These are phyloP conservation scores for Leccinum pallidistipes DNA, from an alignment of 1,284 basidiomycete genomes.

Conservation along the genomic window DNA sequence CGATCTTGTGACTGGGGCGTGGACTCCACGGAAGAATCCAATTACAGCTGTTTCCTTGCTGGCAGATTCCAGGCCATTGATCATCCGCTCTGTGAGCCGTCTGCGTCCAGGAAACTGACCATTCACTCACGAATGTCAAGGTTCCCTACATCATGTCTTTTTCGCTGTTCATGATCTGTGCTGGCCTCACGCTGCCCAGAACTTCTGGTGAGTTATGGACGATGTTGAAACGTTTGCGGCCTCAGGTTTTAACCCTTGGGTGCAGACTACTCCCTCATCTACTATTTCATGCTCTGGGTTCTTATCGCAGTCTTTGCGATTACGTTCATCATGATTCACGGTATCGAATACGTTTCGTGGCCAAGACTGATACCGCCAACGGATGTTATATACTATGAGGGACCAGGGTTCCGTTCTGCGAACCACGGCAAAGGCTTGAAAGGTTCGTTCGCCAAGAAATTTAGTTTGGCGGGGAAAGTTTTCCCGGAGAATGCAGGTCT, in stretches of 20 bases:
- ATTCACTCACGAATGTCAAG: constrained; percentile 40
- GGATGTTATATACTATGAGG: constrained; percentile 84
- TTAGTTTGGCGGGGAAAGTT: constrained; percentile 34
- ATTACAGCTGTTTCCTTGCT: constrained; percentile 66
- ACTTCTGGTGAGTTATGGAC: constrained; percentile 65
- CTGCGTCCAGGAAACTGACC: neutral
- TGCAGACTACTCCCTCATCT: constrained; percentile 74
- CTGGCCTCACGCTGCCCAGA: constrained; percentile 80
- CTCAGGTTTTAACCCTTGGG: constrained; percentile 6
- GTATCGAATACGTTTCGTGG: constrained; percentile 90
- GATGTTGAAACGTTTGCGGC: constrained; percentile 7
- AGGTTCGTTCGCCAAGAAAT: constrained; percentile 35
- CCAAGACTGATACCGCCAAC: constrained; percentile 87
- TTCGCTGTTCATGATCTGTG: constrained; percentile 84
- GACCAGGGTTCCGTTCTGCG: constrained; percentile 81
- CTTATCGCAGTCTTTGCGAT: constrained; percentile 59
- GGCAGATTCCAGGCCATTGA: constrained; percentile 75
- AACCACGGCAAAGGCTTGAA: constrained; percentile 76
- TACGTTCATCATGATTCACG: constrained; percentile 75
- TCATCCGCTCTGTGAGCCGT: constrained; percentile 75
- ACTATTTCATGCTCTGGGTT: constrained; percentile 83
- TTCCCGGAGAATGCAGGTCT: constrained; percentile 36
- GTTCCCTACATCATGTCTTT: constrained; percentile 85
- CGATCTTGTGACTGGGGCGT: constrained; percentile 92
- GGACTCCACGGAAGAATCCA: constrained; percentile 77